A percentile compares a stretch with the other conserved stretches of the same genome.
Conservation (phyloP, 257 asterid genomes). For the Perilla frutescens region DNA sequence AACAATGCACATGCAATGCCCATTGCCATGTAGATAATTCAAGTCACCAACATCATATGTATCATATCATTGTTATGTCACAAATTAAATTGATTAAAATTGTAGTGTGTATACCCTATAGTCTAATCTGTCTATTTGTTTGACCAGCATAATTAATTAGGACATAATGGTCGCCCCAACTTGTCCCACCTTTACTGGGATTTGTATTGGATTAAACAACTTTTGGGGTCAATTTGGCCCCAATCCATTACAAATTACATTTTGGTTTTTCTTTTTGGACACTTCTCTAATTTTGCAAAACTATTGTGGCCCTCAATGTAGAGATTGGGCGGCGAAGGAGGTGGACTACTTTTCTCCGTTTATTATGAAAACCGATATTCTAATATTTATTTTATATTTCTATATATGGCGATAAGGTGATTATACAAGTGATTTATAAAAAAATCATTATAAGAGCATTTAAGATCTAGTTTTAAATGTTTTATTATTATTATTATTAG, state of each 20-base stretch:
- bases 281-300: constrained; percentile 7
- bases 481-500: too few relatives aligned
- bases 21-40: constrained; percentile 36
- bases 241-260: constrained; percentile 9
- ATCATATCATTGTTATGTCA: constrained; percentile 35
- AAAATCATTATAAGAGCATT: too few relatives aligned
- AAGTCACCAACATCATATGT: constrained; percentile 33
- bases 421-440: too few relatives aligned
- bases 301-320: constrained; percentile 1
- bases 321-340: not conserved
- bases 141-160: constrained; percentile 37
- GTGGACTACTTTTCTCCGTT: too few relatives aligned
- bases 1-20: constrained; percentile 57
- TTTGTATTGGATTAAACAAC: constrained; percentile 28
- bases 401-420: too few relatives aligned
- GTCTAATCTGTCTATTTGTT: constrained; percentile 23
- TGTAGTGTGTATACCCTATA: not conserved
- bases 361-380: too few relatives aligned
- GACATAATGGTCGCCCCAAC: constrained; percentile 28
- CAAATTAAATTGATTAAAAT: not conserved
- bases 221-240: constrained; percentile 35
- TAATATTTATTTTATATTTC: too few relatives aligned
- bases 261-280: constrained; percentile 32
- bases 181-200: constrained; percentile 45
- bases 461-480: too few relatives aligned